These are phyloP conservation scores for Alternaria consortialis DNA, from an alignment of 2,329 filamentous ascomycete species.

Conservation along the genomic window DNA sequence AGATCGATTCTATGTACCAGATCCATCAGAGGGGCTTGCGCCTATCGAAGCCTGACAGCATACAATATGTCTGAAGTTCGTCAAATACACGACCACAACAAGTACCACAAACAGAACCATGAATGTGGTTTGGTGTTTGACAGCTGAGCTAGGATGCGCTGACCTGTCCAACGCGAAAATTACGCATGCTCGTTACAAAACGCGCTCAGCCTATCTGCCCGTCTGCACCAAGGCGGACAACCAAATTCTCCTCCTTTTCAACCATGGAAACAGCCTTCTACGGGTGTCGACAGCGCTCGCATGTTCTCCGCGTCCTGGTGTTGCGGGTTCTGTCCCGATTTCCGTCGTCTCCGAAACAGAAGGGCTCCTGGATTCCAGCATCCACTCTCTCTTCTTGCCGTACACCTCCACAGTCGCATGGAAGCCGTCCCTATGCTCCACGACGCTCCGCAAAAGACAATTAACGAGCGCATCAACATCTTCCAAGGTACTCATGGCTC, in stretches of 20 bases:
- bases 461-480: slow-evolving; percentile 57
- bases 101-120: background rate
- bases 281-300: background rate
- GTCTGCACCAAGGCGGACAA: background rate
- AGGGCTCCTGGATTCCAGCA: background rate
- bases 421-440: background rate
- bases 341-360: background rate
- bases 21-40: background rate
- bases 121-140: background rate
- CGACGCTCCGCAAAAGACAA: background rate
- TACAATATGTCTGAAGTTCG: background rate
- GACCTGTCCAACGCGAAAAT: background rate
- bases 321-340: background rate
- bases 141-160: background rate
- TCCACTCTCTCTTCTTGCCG: background rate
- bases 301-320: background rate
- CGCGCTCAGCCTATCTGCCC: background rate
- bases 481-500: slow-evolving; percentile 66
- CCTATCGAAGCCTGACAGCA: background rate
- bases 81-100: background rate
- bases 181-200: background rate
- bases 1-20: background rate
- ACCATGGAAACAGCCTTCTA: background rate
- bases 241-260: background rate
- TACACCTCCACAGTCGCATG: background rate